phyloP scores from a whole-genome alignment of 2,329 filamentous ascomycete genomes.

The Davidsoniella neocaledoniae region DNA sequence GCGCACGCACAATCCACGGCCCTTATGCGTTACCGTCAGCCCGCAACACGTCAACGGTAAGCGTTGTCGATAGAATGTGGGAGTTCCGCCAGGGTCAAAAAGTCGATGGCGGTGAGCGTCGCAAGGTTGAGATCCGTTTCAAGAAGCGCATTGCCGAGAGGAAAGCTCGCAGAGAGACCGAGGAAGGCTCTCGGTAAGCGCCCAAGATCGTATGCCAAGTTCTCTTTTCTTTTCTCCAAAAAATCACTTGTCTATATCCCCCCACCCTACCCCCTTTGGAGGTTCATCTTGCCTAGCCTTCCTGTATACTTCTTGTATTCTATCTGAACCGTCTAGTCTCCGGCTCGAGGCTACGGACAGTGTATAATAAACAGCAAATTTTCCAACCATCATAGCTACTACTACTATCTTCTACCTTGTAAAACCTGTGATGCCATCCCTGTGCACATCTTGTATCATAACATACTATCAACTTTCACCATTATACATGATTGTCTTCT shows the following conservation, averaged over 20 bases:
- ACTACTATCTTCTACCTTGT: no score
- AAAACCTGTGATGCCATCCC: no score
- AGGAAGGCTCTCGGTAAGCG: conserved; percentile 19
- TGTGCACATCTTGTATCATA: no score
- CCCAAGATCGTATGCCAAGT: background rate
- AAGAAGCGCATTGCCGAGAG: conserved; percentile 71
- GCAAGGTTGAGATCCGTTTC: conserved; percentile 68
- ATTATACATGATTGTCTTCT: no score
- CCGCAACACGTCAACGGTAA: conserved; percentile 46
- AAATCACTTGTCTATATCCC: no score
- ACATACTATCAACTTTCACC: no score
- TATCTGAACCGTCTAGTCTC: no score
- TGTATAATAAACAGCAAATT: no score
- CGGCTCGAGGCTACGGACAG: no score
- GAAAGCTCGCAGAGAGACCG: conserved; percentile 42
- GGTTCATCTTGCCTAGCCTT: background rate
- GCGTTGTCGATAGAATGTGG: conserved; percentile 78
- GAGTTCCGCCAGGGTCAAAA: conserved; percentile 74
- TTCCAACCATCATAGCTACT: no score
- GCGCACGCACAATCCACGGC: conserved; percentile 54
- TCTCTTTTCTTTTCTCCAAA: no score
- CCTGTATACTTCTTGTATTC: background rate
- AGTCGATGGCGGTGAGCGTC: conserved; percentile 90
- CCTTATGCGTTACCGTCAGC: conserved; percentile 54
- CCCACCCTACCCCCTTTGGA: background rate